Base-by-base conservation (phyloP, 805 yeast species). In the Candida insectalens region DNA sequence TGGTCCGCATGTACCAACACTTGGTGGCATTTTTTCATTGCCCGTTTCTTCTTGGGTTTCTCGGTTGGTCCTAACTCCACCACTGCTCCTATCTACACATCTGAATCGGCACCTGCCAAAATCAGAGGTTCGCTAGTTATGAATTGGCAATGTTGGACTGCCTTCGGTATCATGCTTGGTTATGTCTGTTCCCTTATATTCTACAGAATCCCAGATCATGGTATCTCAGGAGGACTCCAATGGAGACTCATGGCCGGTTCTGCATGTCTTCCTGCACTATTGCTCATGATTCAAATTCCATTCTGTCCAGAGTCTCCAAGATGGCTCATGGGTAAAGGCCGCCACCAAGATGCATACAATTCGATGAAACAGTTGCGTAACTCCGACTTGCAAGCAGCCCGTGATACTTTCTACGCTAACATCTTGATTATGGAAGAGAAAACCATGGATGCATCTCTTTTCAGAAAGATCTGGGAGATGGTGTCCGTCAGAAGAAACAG, bases 131-230 rank as follows among this genome's bases (percentile, higher is more conserved):
- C 79, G 3, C 56, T 77, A 35, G 79, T 77, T 27, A 76, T 77
- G 83, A 65, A 74, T 59, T 78, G 84, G 84, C 84, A 77, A 54
- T 65, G 76, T 42, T 77, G 75, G 63, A 77, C 84, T 5, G 84
- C 84, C 6, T 72, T 74, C 43, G 87, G 87, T 50, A 76, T 77
- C 43, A 75, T 77, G 71, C 62, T 78, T 51, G 87, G 87, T 36
- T 75, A 76, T 49, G 78, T 74, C 27, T 66, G 78, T 30, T 67
- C 74, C 4, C 56, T 78, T 45, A 82, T 82, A 0, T 77, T 78
- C 47, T 74, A 71, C 57, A 56, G 63, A 31, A 72, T 78, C 32
- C 67, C 70, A 2, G 52, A 49, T 27, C 57, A 55, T 33, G 66
- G 68, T 6, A 64, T 71, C 38, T 59, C 59, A 22, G 60, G 60